These are phyloP conservation scores for Saccharum hybrid DNA, from an alignment of 202 grass and related monocot genomes.

Conservation along the genomic window DNA sequence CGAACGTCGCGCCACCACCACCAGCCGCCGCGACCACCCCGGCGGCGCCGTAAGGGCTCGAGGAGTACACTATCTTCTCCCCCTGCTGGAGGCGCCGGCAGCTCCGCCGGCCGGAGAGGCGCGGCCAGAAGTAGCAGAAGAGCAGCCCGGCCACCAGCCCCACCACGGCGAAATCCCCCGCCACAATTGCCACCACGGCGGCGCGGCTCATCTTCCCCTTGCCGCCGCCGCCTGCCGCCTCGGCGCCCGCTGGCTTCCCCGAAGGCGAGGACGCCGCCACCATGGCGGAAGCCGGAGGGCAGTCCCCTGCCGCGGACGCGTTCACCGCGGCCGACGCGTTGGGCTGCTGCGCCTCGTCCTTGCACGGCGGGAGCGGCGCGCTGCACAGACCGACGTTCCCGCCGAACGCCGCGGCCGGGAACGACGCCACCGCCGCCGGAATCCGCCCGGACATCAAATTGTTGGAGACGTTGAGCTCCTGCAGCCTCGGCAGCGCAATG, in stretches of 20 bases:
- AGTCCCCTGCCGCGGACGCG: constrained; percentile 32
- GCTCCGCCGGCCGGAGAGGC: constrained; percentile 57
- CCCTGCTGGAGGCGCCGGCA: constrained; percentile 65
- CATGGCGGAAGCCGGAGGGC: constrained; percentile 51
- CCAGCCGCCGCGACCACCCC: constrained; percentile 51
- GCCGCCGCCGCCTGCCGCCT: not conserved
- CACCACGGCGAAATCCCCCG: constrained; percentile 77
- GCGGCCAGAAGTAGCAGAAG: constrained; percentile 99
- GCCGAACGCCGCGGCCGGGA: constrained; percentile 51
- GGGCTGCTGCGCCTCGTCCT: constrained; percentile 30
- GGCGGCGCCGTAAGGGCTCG: constrained; percentile 75
- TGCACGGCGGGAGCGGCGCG: constrained; percentile 64
- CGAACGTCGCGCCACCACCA: constrained; percentile 50
- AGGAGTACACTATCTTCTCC: constrained; percentile 99
- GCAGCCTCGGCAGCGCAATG: constrained; percentile 61
- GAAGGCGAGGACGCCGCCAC: constrained; percentile 64
- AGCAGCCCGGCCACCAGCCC: constrained; percentile 77
- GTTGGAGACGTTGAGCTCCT: constrained; percentile 78
- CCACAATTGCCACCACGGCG: constrained; percentile 82
- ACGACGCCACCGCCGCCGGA: constrained; percentile 54
- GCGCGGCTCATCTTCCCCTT: constrained; percentile 67
- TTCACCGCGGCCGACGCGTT: constrained; percentile 24
- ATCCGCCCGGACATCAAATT: constrained; percentile 65
- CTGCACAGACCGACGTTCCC: constrained; percentile 66
- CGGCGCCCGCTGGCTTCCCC: constrained; percentile 44